These are phyloP conservation scores for Neofusicoccum laricinum DNA, from an alignment of 2,329 filamentous ascomycete species.

Conservation along the genomic window DNA sequence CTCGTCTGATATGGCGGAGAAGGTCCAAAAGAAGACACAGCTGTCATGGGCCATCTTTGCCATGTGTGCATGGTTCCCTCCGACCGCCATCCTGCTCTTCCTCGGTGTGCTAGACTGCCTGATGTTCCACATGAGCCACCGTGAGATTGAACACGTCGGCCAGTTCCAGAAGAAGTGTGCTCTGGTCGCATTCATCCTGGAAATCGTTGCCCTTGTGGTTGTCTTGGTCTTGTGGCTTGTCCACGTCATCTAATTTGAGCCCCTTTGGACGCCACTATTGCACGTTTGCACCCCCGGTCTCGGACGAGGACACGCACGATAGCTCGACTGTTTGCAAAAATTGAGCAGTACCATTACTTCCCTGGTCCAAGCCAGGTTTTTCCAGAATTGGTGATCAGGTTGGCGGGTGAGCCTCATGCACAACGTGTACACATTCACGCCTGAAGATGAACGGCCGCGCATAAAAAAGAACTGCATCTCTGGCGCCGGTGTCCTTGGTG, in stretches of 20 bases:
- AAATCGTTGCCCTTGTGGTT: not conserved
- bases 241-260: not conserved
- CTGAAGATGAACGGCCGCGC: too few species aligned
- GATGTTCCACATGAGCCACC: slow-evolving; percentile 1
- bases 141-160: not conserved
- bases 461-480: too few species aligned
- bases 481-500: too few species aligned
- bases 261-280: not conserved
- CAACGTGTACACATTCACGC: too few species aligned
- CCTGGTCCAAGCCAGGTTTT: too few species aligned
- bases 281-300: not conserved
- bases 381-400: too few species aligned
- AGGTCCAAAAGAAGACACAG: not conserved
- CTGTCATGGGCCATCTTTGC: slow-evolving; percentile 10
- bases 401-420: too few species aligned
- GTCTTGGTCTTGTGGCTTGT: slow-evolving; percentile 1
- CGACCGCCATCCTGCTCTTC: not conserved
- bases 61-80: not conserved
- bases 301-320: not conserved
- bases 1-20: not conserved
- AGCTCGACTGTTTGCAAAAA: not conserved
- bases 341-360: not conserved
- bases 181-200: not conserved
- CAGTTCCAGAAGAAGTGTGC: slow-evolving; percentile 5
- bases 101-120: not conserved